A percentile compares a stretch with the other conserved stretches of the same genome.
These are phyloP conservation scores for Mesembryanthemum crystallinum DNA, from an alignment of 148 eudicot species.

Conservation along the genomic window DNA sequence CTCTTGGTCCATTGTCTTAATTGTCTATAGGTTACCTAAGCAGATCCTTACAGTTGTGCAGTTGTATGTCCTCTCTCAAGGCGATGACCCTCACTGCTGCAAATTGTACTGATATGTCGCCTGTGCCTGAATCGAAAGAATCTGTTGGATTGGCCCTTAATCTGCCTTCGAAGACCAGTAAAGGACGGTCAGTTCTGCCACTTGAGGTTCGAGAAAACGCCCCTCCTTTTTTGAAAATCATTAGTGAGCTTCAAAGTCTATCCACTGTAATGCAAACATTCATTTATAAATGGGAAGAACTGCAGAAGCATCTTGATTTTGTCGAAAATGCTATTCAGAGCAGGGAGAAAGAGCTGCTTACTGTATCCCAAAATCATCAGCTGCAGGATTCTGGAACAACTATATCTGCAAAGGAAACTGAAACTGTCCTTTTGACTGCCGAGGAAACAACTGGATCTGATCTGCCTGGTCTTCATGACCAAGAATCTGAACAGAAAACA, in stretches of 20 bases:
- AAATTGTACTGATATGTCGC: background rate
- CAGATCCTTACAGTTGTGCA: background rate
- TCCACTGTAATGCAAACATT: conserved; percentile 16
- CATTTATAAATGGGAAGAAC: conserved; percentile 38
- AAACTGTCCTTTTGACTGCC: background rate
- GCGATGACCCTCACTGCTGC: background rate
- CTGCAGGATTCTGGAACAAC: background rate
- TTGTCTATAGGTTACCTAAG: background rate
- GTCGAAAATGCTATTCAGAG: conserved; percentile 23
- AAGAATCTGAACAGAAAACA: background rate
- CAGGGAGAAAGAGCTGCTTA: background rate
- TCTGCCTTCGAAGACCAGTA: background rate
- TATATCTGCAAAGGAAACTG: background rate
- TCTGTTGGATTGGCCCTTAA: background rate
- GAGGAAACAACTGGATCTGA: background rate
- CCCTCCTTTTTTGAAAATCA: background rate
- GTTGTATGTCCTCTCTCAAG: background rate
- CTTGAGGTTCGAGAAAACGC: background rate
- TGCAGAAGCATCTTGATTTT: conserved; percentile 38
- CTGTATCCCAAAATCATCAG: background rate
- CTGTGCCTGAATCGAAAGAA: background rate
- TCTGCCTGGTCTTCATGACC: background rate
- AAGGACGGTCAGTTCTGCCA: background rate
- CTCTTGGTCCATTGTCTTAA: background rate
- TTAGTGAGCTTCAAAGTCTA: background rate